These are phyloP conservation scores for Euphorbia pulcherrima DNA, from an alignment of 345 rosid species.

Conservation along the genomic window DNA sequence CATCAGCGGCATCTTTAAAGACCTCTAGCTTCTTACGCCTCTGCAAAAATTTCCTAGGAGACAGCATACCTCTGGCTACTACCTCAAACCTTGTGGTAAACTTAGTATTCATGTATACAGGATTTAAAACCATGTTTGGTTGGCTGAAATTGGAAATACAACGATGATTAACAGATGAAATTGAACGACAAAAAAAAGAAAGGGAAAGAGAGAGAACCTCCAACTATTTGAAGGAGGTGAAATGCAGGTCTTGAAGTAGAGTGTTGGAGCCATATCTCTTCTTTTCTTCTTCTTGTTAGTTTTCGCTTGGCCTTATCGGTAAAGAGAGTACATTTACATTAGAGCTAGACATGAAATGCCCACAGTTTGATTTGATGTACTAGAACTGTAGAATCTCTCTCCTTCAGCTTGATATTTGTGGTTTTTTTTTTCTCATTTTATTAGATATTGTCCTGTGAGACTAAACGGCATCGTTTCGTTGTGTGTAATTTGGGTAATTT, in stretches of 20 bases:
- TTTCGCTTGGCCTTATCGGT: neutral
- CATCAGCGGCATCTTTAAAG: conserved; percentile 71
- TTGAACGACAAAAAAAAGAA: neutral
- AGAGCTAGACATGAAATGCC: neutral
- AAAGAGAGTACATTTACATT: neutral
- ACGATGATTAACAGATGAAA: neutral
- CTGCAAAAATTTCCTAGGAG: conserved; percentile 70
- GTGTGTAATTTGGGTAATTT: too few relatives aligned
- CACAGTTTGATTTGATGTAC: neutral
- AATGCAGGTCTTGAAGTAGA: conserved; percentile 11
- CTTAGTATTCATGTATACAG: conserved; percentile 20
- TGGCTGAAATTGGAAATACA: conserved; percentile 27
- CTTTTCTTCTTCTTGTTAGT: neutral
- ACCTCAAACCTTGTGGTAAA: conserved; percentile 38
- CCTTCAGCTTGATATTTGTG: too few relatives aligned
- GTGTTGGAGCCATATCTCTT: conserved; percentile 14
- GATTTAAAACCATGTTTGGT: conserved; percentile 15
- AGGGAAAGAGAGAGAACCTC: conserved; percentile 3
- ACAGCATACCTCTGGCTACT: conserved; percentile 72
- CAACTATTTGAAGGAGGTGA: conserved; percentile 14
- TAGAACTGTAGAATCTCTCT: neutral
- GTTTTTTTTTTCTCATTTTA: too few relatives aligned
- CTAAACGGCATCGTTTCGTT: too few relatives aligned
- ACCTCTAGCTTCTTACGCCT: conserved; percentile 67
- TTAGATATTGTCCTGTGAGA: too few relatives aligned